These are phyloP conservation scores for Vigna mungo DNA, from an alignment of 306 rosid genomes.

Conservation along the genomic window DNA sequence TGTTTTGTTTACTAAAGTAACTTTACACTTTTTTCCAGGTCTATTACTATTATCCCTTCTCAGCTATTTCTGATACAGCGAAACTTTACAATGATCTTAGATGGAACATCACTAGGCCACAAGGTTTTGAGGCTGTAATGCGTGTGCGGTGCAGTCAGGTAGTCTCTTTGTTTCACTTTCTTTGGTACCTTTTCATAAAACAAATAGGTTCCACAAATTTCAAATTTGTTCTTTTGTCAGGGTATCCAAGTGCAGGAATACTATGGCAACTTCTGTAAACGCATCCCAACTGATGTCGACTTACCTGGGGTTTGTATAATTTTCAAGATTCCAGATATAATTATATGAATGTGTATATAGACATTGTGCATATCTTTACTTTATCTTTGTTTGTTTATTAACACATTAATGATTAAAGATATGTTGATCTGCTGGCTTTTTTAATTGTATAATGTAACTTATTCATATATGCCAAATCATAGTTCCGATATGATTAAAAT, in stretches of 20 bases:
- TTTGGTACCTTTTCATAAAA: slow-evolving; percentile 30
- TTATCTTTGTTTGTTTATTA: slow-evolving; percentile 3
- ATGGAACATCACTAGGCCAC: slow-evolving; percentile 98
- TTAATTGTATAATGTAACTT: background rate
- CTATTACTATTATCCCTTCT: slow-evolving; percentile 92
- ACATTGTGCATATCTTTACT: slow-evolving; percentile 14
- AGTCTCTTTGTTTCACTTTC: slow-evolving; percentile 33
- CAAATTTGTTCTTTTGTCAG: slow-evolving; percentile 54
- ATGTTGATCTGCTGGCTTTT: slow-evolving; percentile 26
- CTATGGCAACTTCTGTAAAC: slow-evolving; percentile 91
- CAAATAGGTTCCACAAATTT: slow-evolving; percentile 23
- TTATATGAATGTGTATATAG: slow-evolving; percentile 25
- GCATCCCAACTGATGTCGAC: slow-evolving; percentile 95
- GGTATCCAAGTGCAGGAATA: slow-evolving; percentile 98
- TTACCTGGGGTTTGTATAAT: slow-evolving; percentile 86
- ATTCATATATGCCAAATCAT: slow-evolving; percentile 4
- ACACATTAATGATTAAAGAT: slow-evolving; percentile 35
- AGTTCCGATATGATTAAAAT: slow-evolving; percentile 12
- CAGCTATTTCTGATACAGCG: slow-evolving; percentile 93
- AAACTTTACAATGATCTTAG: slow-evolving; percentile 97
- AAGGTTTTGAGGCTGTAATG: slow-evolving; percentile 99
- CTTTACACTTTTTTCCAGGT: slow-evolving; percentile 63
- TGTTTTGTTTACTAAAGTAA: slow-evolving; percentile 6
- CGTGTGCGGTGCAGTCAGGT: slow-evolving; percentile 99
- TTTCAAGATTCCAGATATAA: slow-evolving; percentile 38